Base-by-base conservation (phyloP, 768 basidiomycete species). In the Tulasnella sp. region DNA sequence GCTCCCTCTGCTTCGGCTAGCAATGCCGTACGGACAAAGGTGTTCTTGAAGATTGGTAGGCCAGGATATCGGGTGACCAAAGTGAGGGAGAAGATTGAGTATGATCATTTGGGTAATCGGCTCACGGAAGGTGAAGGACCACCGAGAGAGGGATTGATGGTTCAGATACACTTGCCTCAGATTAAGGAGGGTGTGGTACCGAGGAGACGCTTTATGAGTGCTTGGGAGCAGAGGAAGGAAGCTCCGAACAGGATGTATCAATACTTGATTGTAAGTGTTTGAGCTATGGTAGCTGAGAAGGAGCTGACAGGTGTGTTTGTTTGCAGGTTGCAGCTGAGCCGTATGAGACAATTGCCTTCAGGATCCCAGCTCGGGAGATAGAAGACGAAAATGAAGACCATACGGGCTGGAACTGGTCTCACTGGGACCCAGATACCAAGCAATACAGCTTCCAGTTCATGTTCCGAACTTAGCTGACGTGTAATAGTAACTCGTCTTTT, bases 341-440 rank as follows among this genome's bases (percentile, higher is more conserved):
- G 4, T 99, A 98, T 63, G 95, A 99, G 67, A 96, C 92, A 3
- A 90, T 99, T 58, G 89, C 91, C n/a, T 98, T 98, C 73, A 87
- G 92, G 15, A 90, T 99, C 61, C 95, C 93, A 40, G 86, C 95
- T 22, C 79, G 88, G 45, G 92, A 98, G 67, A 92, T 99, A 55
- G 70, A 71, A 22, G 65, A 64, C 31, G 77, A 85, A 40, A 89
- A 90, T 61, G 83, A 89, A 54, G 89, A 92, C 59, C 84, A 83
- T 25, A 81, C 82, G 13, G 86, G 81, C 58, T 90, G 85, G 84
- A 88, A 87, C 60, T 99, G 95, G 95, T 92, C 92, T 34, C 87
- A 96, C 62, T 98, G 93, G 95, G 95, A 98, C 64, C 79, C 86
- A n/a, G 93, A 99, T 64, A 93, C 91, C 45, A 96, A 96, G 67